Evolutionary conservation across 2,329 filamentous ascomycete species (phyloP), one percentile per base, ranked within the genome.

Genomic region (Leptographium wingfieldii): DNA sequence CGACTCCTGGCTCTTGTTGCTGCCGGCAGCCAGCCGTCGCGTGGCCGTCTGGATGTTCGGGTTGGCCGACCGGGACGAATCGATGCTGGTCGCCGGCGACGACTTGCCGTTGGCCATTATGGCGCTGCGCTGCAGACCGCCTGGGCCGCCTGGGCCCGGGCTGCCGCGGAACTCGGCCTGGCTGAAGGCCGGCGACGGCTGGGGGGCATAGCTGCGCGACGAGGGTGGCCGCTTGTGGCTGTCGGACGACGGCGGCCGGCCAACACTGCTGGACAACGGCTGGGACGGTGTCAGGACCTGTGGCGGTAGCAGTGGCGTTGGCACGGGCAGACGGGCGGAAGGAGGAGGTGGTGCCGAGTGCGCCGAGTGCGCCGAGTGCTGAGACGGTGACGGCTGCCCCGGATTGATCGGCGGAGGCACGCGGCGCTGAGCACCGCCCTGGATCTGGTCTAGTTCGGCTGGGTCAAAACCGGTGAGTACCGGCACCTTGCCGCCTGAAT

Each of bases 401-500:
- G 33, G 57, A 14, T n/a, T 43, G 57, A 59, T 27, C 63, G 56
- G 68, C 67, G 9, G 69, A 12, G 72, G 33, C 65, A 71, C 25
- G 71, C 75, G 75, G 55, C 77, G 64, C 58, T 69, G 66, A 3
- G 68, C 76, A 56, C 78, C 76, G 52, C 87, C 88, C 40, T 87
- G 76, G 54, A 97, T 81, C 66, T 86, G 80, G 57, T 92, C 89
- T 62, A 87, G 77, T 73, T 96, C 91, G 62, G 80, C 82, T 57
- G 83, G 79, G 66, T 92, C 89, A 70, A 99, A 97, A 9, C 92
- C 92, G 59, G 82, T 76, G 57, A 99, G 78, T 61, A 88, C 82
- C 2, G 94, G 94, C 38, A 84, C 74, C 68, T 86, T 87, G 14
- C 92, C 92, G 33, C 90, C 88, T 0, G 94, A 97, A 70, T 97